Conservation (phyloP, 768 basidiomycete genomes). For the Multifurca ochricompacta region DNA sequence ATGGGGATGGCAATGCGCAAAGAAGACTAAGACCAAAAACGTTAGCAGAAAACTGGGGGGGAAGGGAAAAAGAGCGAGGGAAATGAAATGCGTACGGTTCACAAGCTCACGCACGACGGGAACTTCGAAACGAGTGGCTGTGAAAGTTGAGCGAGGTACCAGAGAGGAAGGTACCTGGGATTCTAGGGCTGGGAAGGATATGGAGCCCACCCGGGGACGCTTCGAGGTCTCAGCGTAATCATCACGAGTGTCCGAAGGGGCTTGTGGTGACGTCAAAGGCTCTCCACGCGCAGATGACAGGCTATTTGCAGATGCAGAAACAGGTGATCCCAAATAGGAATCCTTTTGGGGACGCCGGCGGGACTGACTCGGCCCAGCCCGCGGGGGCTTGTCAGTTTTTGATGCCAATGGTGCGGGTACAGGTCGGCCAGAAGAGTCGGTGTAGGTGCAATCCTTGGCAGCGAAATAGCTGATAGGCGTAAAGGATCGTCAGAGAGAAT, state of each 20-base stretch:
- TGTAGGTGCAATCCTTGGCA: slow-evolving; percentile 74
- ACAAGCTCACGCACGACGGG: slow-evolving; percentile 21
- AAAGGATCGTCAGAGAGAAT: slow-evolving; percentile 16
- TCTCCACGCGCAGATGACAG: background rate
- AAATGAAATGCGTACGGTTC: slow-evolving; percentile 9
- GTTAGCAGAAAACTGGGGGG: slow-evolving; percentile 2
- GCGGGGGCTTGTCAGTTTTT: slow-evolving; percentile 16
- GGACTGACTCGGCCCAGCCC: slow-evolving; percentile 5
- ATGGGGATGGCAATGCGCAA: slow-evolving; percentile 73
- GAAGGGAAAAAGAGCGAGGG: background rate
- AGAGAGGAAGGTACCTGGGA: background rate
- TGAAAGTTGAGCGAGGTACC: slow-evolving; percentile 1
- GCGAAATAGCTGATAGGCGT: slow-evolving; percentile 56
- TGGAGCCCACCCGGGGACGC: slow-evolving; percentile 7
- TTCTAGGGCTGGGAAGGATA: background rate
- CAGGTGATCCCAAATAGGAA: slow-evolving; percentile 5
- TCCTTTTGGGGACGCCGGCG: slow-evolving; percentile 11
- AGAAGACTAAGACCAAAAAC: slow-evolving; percentile 49
- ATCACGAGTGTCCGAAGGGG: slow-evolving; percentile 25
- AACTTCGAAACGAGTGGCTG: slow-evolving; percentile 15
- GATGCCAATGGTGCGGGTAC: slow-evolving; percentile 53
- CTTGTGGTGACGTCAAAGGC: slow-evolving; percentile 17
- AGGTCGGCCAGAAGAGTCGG: slow-evolving; percentile 68
- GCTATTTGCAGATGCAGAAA: slow-evolving; percentile 1
- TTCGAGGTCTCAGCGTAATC: slow-evolving; percentile 11